Percentiles rank a stretch among this genome's conserved stretches.
These are phyloP conservation scores for Phlyctochytrium planicorne DNA, from an alignment of 192 early-diverging fungal genomes.

Conservation along the genomic window DNA sequence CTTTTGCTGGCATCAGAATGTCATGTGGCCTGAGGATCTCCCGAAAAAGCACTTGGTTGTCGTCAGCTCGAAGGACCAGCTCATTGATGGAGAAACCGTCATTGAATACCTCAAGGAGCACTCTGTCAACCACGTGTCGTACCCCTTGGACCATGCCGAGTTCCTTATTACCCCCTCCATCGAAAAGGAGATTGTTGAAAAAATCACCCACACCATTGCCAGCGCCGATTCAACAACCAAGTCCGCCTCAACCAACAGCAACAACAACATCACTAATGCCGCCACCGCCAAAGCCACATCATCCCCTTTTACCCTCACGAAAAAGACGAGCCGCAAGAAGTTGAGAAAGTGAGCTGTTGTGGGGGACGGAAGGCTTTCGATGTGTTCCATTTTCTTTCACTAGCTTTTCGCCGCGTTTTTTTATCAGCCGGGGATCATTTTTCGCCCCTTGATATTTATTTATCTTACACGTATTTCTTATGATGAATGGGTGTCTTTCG, in stretches of 20 bases:
- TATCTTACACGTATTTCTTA: too few species aligned
- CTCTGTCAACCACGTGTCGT: slow-evolving; percentile 3
- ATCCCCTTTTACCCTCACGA: not conserved
- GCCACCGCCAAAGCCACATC: not conserved
- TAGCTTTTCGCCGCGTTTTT: too few species aligned
- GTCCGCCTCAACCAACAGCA: not conserved
- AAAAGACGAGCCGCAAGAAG: not conserved
- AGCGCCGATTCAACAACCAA: not conserved
- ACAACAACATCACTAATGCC: not conserved
- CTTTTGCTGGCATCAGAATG: slow-evolving; percentile 33
- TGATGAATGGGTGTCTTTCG: too few species aligned
- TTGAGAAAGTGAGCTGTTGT: too few species aligned
- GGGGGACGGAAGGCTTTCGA: too few species aligned
- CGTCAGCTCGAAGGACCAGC: slow-evolving; percentile 24
- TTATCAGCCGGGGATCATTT: too few species aligned
- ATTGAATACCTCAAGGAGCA: slow-evolving; percentile 25
- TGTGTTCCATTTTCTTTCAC: too few species aligned
- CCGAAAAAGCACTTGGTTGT: slow-evolving; percentile 23
- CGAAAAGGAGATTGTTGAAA: slow-evolving; percentile 22
- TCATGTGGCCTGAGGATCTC: slow-evolving; percentile 27
- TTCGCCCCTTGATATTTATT: too few species aligned
- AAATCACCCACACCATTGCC: slow-evolving; percentile 7
- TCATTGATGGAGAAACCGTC: slow-evolving; percentile 30
- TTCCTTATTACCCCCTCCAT: slow-evolving; percentile 21
- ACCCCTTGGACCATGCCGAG: slow-evolving; percentile 32